Conservation (phyloP, 257 asterid species). For the Gynochthodes officinalis region DNA sequence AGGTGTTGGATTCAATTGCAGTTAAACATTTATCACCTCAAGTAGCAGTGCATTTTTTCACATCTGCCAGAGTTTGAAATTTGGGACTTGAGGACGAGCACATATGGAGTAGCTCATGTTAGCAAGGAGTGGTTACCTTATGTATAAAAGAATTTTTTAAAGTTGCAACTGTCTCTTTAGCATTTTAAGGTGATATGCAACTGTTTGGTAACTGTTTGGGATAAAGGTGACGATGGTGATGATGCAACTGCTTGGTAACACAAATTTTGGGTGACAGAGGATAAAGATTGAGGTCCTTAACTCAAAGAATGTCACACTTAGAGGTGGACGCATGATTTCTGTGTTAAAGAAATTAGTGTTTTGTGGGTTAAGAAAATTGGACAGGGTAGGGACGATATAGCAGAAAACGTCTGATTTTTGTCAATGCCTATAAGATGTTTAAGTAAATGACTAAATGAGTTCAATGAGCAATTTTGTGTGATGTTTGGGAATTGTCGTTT, state of each 20-base stretch:
- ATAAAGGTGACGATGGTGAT: too few species aligned
- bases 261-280: neutral
- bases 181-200: neutral
- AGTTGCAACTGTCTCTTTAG: neutral
- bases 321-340: neutral
- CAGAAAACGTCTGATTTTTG: too few species aligned
- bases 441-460: too few species aligned
- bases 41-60: neutral
- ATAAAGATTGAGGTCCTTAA: neutral
- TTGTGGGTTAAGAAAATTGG: too few species aligned
- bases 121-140: neutral
- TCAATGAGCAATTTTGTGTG: too few species aligned
- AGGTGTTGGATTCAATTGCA: neutral
- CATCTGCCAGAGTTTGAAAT: neutral
- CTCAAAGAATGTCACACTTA: neutral
- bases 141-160: neutral
- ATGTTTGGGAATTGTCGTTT: too few species aligned
- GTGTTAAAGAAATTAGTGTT: too few species aligned
- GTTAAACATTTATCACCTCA: neutral
- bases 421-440: too few species aligned
- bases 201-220: too few species aligned
- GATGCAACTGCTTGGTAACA: too few species aligned
- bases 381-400: too few species aligned
- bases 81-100: neutral
- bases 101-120: neutral